Percentiles rank a stretch among this genome's conserved stretches.
phyloP scores from a whole-genome alignment of 73 alveolate species.

The Stentor roeselii region DNA sequence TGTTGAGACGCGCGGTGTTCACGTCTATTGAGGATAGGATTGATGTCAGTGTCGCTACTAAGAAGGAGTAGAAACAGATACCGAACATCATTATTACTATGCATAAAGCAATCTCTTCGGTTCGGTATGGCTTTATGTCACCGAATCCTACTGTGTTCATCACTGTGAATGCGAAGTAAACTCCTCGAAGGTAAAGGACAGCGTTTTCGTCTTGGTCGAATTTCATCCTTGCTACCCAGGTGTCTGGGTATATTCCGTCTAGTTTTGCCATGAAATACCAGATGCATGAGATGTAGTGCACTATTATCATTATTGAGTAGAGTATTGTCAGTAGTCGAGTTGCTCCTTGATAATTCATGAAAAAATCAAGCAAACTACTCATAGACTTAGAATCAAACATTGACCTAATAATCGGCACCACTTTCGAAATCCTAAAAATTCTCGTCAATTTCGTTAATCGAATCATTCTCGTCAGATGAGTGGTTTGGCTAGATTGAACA shows the following conservation, averaged over 20 bases:
- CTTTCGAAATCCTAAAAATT: constrained; percentile 42
- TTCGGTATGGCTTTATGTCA: constrained; percentile 68
- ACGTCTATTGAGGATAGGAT: constrained; percentile 66
- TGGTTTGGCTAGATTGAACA: neutral
- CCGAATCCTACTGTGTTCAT: constrained; percentile 90
- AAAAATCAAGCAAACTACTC: constrained; percentile 32
- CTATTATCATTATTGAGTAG: constrained; percentile 43
- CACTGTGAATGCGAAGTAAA: constrained; percentile 75
- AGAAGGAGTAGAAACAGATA: constrained; percentile 70
- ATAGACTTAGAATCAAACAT: constrained; percentile 36
- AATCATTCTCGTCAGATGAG: constrained; percentile 40
- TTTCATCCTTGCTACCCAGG: constrained; percentile 74
- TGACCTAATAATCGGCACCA: constrained; percentile 42
- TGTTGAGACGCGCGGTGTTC: constrained; percentile 42
- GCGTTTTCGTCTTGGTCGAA: constrained; percentile 33
- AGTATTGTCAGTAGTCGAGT: constrained; percentile 48
- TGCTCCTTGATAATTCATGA: constrained; percentile 50
- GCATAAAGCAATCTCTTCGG: constrained; percentile 56
- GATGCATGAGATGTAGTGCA: constrained; percentile 70
- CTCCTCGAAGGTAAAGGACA: constrained; percentile 44
- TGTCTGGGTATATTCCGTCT: constrained; percentile 59
- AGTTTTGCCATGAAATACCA: constrained; percentile 77
- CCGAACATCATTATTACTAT: constrained; percentile 79
- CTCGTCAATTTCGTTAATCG: constrained; percentile 62
- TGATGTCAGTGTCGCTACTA: constrained; percentile 65